These are phyloP conservation scores for Ehretia macrophylla DNA, from an alignment of 257 asterid species.

Conservation along the genomic window DNA sequence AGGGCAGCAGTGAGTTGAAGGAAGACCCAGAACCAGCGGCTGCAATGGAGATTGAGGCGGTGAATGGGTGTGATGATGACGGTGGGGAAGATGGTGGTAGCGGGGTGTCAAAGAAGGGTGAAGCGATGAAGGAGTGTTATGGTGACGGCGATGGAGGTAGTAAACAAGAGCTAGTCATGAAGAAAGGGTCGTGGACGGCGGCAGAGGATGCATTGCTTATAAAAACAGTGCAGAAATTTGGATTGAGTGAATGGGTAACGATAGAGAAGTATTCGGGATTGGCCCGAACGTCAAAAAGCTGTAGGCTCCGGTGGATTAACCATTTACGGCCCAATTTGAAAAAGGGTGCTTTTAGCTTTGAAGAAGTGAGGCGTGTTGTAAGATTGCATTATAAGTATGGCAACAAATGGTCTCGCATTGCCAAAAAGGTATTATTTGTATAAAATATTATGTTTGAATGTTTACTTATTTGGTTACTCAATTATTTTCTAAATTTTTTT, in stretches of 20 bases:
- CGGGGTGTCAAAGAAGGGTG: background rate
- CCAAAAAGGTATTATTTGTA: constrained; percentile 33
- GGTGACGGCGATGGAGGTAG: background rate
- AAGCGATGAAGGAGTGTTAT: too few relatives aligned
- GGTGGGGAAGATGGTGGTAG: background rate
- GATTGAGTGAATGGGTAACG: constrained; percentile 41
- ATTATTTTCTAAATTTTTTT: too few relatives aligned
- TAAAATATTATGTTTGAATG: too few relatives aligned
- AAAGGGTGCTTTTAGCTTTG: constrained; percentile 34
- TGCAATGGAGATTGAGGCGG: too few relatives aligned
- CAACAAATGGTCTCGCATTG: constrained; percentile 61
- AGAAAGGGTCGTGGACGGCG: constrained; percentile 61
- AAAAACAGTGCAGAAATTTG: constrained; percentile 39
- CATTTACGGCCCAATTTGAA: constrained; percentile 56
- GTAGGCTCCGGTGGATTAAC: constrained; percentile 54
- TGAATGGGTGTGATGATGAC: constrained; percentile 1
- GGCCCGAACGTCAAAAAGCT: constrained; percentile 51
- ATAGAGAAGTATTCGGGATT: constrained; percentile 37
- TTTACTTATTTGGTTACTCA: too few relatives aligned
- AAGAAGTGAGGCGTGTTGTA: constrained; percentile 42
- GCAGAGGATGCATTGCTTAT: constrained; percentile 56
- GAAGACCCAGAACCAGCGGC: too few relatives aligned
- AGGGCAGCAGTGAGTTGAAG: background rate
- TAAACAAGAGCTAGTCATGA: constrained; percentile 11
- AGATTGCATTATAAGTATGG: constrained; percentile 41